These are phyloP conservation scores for Vitellaria paradoxa DNA, from an alignment of 179 eudicot genomes.

Conservation along the genomic window DNA sequence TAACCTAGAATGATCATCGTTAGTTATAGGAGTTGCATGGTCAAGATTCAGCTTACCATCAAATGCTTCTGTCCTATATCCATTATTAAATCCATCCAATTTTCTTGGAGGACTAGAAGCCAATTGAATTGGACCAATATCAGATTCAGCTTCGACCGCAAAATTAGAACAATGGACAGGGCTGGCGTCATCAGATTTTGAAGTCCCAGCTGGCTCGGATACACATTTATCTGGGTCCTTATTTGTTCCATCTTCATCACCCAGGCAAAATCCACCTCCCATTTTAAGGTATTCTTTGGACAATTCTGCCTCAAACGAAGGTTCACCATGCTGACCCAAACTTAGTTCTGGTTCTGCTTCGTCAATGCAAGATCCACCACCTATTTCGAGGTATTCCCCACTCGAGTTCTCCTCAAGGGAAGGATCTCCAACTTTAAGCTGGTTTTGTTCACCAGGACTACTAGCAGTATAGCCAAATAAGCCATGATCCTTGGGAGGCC, in stretches of 20 bases:
- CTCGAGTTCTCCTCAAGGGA: not conserved
- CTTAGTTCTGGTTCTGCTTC: constrained; percentile 32
- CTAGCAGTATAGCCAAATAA: constrained; percentile 15
- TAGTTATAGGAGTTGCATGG: constrained; percentile 13
- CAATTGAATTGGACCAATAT: not conserved
- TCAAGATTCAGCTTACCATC: constrained; percentile 14
- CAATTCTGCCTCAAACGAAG: constrained; percentile 20
- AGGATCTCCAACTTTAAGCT: constrained; percentile 20
- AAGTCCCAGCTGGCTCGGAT: constrained; percentile 12
- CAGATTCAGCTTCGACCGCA: constrained; percentile 15
- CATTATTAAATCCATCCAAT: constrained; percentile 13
- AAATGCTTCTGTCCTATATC: constrained; percentile 3
- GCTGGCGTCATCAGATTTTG: not conserved
- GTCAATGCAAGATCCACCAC: constrained; percentile 46
- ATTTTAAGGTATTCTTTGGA: constrained; percentile 50
- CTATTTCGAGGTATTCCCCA: constrained; percentile 29
- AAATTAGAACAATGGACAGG: constrained; percentile 1
- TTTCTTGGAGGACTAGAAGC: constrained; percentile 5
- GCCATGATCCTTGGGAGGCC: constrained; percentile 13
- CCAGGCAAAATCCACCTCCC: constrained; percentile 79
- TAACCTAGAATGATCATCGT: constrained; percentile 10
- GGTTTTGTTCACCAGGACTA: constrained; percentile 23
- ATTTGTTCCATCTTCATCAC: constrained; percentile 40
- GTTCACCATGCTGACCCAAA: constrained; percentile 24
- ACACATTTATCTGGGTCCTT: constrained; percentile 14